Percentiles rank a stretch among this genome's conserved stretches.
phyloP scores from a whole-genome alignment of 2,329 filamentous ascomycete species.

The Monosporascus sp. region DNA sequence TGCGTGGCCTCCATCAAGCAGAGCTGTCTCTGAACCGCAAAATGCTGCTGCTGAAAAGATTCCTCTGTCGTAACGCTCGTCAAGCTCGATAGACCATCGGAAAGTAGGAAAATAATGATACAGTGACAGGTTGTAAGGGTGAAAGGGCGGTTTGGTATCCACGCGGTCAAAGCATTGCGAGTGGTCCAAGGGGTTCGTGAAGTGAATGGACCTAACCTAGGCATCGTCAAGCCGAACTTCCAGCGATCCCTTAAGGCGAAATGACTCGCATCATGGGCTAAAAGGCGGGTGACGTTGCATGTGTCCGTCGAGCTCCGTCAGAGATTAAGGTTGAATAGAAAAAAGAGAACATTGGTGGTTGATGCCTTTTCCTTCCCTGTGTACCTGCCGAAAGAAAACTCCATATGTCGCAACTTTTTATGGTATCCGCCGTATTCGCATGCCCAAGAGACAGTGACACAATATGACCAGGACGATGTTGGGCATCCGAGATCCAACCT shows the following conservation, averaged over 20 bases:
- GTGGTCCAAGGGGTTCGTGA: constrained; percentile 18
- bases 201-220: constrained; percentile 10
- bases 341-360: constrained; percentile 22
- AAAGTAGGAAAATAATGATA: constrained; percentile 30
- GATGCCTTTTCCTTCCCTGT: constrained; percentile 29
- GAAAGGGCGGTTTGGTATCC: constrained; percentile 23
- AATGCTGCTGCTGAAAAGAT: constrained; percentile 17
- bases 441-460: constrained; percentile 18
- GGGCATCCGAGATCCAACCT: constrained; percentile 13
- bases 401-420: constrained; percentile 24
- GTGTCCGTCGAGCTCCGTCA: constrained; percentile 14
- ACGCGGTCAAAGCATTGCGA: constrained; percentile 19
- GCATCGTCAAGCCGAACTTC: constrained; percentile 18
- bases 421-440: constrained; percentile 25
- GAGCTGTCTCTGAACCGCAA: constrained; percentile 27
- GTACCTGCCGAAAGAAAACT: constrained; percentile 29
- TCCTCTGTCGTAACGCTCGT: constrained; percentile 30
- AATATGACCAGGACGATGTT: constrained; percentile 16
- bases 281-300: constrained; percentile 1
- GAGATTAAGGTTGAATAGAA: constrained; percentile 15
- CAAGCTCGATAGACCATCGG: constrained; percentile 27
- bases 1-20: constrained; percentile 27
- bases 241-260: constrained; percentile 10
- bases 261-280: constrained; percentile 7
- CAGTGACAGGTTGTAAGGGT: constrained; percentile 26